Conservation (phyloP, 305 asterid genomes). For the Plantago lanceolata region DNA sequence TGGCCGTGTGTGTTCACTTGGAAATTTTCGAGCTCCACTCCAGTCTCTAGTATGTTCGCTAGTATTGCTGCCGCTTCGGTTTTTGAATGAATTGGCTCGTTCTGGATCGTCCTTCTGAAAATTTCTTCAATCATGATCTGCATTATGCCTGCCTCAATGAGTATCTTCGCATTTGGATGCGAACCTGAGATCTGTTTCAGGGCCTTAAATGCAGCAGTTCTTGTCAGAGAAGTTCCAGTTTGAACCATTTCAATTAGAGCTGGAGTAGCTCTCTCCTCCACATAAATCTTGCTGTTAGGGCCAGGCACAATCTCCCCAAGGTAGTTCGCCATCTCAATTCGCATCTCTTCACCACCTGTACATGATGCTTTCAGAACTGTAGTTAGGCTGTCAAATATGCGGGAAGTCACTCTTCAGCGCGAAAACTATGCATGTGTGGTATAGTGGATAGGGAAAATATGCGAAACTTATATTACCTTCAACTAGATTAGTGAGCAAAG, state of each 20-base stretch:
- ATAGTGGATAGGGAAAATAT: no score
- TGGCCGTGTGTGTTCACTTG: constrained; percentile 54
- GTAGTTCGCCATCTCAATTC: constrained; percentile 60
- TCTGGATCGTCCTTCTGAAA: constrained; percentile 37
- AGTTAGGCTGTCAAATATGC: neutral
- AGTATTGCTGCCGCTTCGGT: constrained; percentile 61
- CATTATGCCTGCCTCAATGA: constrained; percentile 56
- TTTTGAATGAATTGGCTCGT: constrained; percentile 46
- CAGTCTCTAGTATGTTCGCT: constrained; percentile 73
- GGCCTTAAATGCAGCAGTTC: constrained; percentile 69
- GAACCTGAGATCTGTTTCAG: constrained; percentile 51
- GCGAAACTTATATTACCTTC: constrained; percentile 41
- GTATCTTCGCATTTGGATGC: constrained; percentile 47
- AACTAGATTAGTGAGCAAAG: constrained; percentile 51
- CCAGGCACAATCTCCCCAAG: constrained; percentile 55
- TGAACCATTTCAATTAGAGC: constrained; percentile 60
- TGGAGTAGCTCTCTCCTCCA: constrained; percentile 70
- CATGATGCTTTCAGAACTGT: constrained; percentile 8
- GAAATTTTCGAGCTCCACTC: constrained; percentile 43
- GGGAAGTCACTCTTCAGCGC: no score
- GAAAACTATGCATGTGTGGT: no score
- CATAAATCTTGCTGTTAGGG: constrained; percentile 41
- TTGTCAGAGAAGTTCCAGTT: constrained; percentile 38
- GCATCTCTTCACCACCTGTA: constrained; percentile 60
- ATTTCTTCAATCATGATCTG: constrained; percentile 68